Conservation (phyloP, 2,329 filamentous ascomycete genomes). For the Ascochyta fabae region DNA sequence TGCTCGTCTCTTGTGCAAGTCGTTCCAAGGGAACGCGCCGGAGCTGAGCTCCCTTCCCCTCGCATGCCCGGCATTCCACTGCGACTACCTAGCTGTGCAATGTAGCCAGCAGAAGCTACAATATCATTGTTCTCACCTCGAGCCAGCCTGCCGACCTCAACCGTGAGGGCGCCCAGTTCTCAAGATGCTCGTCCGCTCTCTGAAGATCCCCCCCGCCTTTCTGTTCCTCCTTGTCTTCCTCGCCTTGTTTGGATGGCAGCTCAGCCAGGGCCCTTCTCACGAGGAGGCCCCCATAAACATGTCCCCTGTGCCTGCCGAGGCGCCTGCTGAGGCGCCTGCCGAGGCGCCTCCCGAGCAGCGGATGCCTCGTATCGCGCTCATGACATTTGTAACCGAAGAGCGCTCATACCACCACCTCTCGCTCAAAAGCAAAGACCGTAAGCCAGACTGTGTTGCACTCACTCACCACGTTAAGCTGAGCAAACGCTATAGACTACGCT, state of each 20-base stretch:
- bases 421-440: slow-evolving; percentile 49
- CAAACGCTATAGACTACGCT: slow-evolving; percentile 42
- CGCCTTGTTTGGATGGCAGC: slow-evolving; percentile 40
- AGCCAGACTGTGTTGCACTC: slow-evolving; percentile 8
- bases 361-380: slow-evolving; percentile 39
- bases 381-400: slow-evolving; percentile 48
- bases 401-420: slow-evolving; percentile 46
- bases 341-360: slow-evolving; percentile 20
- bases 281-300: slow-evolving; percentile 14
- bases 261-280: slow-evolving; percentile 31
- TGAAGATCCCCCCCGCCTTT: slow-evolving; percentile 31
- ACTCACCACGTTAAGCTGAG: background rate
- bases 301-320: slow-evolving; percentile 19
- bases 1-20: slow-evolving; percentile 6
- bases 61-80: slow-evolving; percentile 28
- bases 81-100: slow-evolving; percentile 16
- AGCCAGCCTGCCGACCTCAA: background rate
- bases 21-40: slow-evolving; percentile 7
- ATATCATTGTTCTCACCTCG: background rate
- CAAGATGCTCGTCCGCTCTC: slow-evolving; percentile 39
- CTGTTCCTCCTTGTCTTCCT: slow-evolving; percentile 38
- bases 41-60: slow-evolving; percentile 22
- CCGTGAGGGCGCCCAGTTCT: background rate
- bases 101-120: slow-evolving; percentile 16
- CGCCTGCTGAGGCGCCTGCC: slow-evolving; percentile 9